phyloP scores from a whole-genome alignment of 352 stramenopile species.

The Phytophthora palmivora region DNA sequence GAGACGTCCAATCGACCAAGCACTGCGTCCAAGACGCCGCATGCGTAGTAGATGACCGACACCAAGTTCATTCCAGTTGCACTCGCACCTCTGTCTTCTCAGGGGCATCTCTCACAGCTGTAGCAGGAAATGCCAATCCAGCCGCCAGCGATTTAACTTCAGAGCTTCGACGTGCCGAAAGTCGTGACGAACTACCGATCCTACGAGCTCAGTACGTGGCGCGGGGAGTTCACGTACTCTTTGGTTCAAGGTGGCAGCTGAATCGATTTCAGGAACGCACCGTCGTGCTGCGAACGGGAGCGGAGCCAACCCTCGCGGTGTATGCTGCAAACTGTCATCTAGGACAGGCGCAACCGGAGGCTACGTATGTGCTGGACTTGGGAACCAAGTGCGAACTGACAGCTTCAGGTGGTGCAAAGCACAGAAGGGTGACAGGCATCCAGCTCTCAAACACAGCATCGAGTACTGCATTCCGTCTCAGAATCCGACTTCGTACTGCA shows the following conservation, averaged over 20 bases:
- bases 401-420: neutral
- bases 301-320: constrained; percentile 36
- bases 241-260: constrained; percentile 58
- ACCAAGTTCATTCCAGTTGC: constrained; percentile 11
- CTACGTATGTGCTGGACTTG: constrained; percentile 32
- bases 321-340: constrained; percentile 13
- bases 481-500: constrained; percentile 56
- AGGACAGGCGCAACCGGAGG: constrained; percentile 15
- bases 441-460: constrained; percentile 42
- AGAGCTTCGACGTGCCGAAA: neutral
- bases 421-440: constrained; percentile 13
- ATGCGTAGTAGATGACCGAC: constrained; percentile 1
- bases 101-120: neutral
- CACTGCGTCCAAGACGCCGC: constrained; percentile 2
- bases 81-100: constrained; percentile 4
- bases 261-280: constrained; percentile 52
- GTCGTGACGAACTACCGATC: constrained; percentile 42
- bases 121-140: constrained; percentile 2
- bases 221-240: constrained; percentile 48
- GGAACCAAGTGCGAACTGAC: constrained; percentile 41
- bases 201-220: constrained; percentile 60
- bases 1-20: constrained; percentile 8
- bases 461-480: constrained; percentile 32
- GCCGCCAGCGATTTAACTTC: neutral
- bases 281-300: constrained; percentile 47